phyloP scores from a whole-genome alignment of 2,329 filamentous ascomycete genomes.

The Aspergillus nomiae region DNA sequence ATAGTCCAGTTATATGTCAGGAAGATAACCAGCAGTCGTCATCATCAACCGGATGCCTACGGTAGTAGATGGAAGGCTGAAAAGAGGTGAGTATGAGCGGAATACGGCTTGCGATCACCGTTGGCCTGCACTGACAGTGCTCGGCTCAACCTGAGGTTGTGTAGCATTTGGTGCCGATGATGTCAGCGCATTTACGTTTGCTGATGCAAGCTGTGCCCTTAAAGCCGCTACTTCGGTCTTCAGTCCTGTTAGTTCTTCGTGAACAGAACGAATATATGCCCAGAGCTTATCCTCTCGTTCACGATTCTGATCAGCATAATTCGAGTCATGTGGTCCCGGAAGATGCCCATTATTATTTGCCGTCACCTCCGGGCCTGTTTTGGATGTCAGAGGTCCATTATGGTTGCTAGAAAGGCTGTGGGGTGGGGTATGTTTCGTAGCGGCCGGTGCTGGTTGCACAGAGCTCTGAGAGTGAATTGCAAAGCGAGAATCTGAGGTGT shows the following conservation, averaged over 20 bases:
- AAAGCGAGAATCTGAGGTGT: constrained; percentile 46
- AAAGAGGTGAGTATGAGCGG: not conserved
- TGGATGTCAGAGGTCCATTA: constrained; percentile 27
- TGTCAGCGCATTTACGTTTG: constrained; percentile 25
- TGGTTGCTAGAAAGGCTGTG: constrained; percentile 40
- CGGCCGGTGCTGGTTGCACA: constrained; percentile 32
- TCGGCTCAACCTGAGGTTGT: constrained; percentile 17
- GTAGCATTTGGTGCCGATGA: constrained; percentile 18
- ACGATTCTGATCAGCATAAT: constrained; percentile 31
- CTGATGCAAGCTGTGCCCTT: constrained; percentile 42
- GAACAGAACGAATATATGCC: constrained; percentile 46
- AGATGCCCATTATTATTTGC: constrained; percentile 24
- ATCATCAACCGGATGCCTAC: not conserved
- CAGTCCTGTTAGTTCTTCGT: constrained; percentile 43
- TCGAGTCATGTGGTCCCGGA: constrained; percentile 23
- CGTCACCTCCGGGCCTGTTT: constrained; percentile 29
- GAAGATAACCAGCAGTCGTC: not conserved
- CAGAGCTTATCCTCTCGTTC: constrained; percentile 45
- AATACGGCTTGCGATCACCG: constrained; percentile 15
- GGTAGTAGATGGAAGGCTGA: not conserved
- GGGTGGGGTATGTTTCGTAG: constrained; percentile 38
- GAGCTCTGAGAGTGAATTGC: constrained; percentile 42
- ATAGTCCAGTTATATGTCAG: not conserved
- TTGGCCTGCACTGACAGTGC: constrained; percentile 12
- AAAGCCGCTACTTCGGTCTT: constrained; percentile 45